Base-by-base conservation (phyloP, 163 green algal species). In the Chlorella variabilis region DNA sequence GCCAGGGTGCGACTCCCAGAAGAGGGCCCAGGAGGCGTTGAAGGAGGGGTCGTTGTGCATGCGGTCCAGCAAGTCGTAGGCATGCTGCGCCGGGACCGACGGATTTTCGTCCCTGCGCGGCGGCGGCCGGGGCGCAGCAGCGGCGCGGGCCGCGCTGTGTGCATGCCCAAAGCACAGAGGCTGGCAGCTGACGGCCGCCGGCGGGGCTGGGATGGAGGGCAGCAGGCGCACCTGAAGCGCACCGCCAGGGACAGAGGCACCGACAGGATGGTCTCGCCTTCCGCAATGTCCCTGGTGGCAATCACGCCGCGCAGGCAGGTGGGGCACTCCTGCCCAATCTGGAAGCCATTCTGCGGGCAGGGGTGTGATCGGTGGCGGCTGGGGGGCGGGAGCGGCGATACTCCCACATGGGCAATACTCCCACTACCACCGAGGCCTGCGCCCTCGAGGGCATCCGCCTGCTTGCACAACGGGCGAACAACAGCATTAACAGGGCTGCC, bases 221-320 rank as follows among this genome's bases (percentile, higher is more conserved):
- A n/a, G 51, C 51, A n/a, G 21, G 51, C 51, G 51, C 51, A 74
- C 77, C 36, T 59, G 29, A 83, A 25, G 18, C 42, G 41, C 41
- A 74, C n/a, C 7, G 39, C 77, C 11, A 71, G 17, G 9, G n/a
- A 25, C 15, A 83, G 38, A 4, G 77, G 77, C 2, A 83, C 54
- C 41, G 33, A 45, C 38, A 63, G 34, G 18, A 83, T 77, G 6
- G 54, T 20, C 48, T 83, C 38, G 18, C 39, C 63, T 0, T 23
- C 6, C 38, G 59, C 27, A 18, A 83, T 33, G 61, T 83, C 77
- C 20, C 49, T 59, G 39, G 39, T 71, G 56, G 77, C 77, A 39
- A 83, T 41, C 9, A 74, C 65, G 61, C 77, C 77, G 2, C 77
- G 58, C 38, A 83, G 42, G 69, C 77, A 83, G 29, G 77, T 83